These are phyloP conservation scores for Eryngium alpinum DNA, from an alignment of 140 eudicot genomes.

Conservation along the genomic window DNA sequence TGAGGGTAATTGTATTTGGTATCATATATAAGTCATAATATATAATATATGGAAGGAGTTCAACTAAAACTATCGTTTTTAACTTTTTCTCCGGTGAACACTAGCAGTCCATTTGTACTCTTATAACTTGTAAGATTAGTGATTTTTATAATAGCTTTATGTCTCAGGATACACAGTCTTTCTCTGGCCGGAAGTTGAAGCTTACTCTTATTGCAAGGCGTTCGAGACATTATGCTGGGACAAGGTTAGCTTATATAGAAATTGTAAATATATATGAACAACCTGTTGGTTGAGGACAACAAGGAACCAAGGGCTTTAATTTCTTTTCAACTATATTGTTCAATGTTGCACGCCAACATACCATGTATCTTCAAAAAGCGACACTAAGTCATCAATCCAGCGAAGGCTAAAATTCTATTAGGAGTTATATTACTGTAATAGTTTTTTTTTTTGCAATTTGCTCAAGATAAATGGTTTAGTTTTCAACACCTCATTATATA, in stretches of 20 bases:
- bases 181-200: constrained; percentile 47
- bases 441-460: neutral
- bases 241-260: constrained; percentile 37
- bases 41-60: too few relatives aligned
- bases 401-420: neutral
- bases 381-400: neutral
- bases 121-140: neutral
- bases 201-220: constrained; percentile 16
- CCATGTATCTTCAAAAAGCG: neutral
- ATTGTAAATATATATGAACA: neutral
- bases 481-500: neutral
- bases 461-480: neutral
- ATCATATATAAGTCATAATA: too few relatives aligned
- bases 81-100: constrained; percentile 2
- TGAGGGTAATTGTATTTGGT: too few relatives aligned
- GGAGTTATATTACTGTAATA: too few relatives aligned
- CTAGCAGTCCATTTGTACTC: neutral
- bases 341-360: neutral
- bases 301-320: neutral
- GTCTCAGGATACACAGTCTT: constrained; percentile 47
- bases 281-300: neutral
- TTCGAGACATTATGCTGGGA: constrained; percentile 18
- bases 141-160: constrained; percentile 2
- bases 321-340: neutral
- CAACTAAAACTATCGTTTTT: neutral